These are phyloP conservation scores for Ilex aquifolium DNA, from an alignment of 257 asterid species.

Conservation along the genomic window DNA sequence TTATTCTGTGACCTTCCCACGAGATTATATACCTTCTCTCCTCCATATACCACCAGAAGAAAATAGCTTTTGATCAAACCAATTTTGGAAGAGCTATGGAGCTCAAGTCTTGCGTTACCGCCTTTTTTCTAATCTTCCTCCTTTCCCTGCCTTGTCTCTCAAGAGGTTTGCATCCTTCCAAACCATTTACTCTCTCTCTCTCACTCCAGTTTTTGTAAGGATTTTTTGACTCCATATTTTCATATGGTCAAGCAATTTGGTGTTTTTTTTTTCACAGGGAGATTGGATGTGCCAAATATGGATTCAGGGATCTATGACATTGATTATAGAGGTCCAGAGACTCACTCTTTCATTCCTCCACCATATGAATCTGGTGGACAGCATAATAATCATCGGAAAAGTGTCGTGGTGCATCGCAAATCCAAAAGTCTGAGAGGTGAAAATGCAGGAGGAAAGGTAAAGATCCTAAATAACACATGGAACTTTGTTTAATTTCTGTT, in stretches of 20 bases:
- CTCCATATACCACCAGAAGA: background rate
- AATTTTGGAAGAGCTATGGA: background rate
- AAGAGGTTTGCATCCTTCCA: background rate
- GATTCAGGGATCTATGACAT: background rate
- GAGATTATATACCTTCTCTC: background rate
- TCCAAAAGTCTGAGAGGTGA: no score
- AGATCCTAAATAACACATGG: no score
- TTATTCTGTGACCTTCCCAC: background rate
- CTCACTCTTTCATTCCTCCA: background rate
- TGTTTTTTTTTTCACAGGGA: background rate
- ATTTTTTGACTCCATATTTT: no score
- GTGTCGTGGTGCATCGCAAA: no score
- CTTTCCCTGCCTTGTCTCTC: background rate
- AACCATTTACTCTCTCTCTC: background rate
- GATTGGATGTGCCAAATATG: background rate
- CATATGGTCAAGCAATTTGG: no score
- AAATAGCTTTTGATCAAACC: background rate
- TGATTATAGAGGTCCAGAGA: constrained; percentile 1
- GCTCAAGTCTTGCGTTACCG: background rate
- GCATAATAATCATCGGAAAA: no score
- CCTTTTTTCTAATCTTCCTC: background rate
- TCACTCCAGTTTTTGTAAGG: no score
- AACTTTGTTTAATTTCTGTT: no score
- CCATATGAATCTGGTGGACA: background rate
- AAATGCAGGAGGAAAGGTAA: no score